Evolutionary conservation across 2,329 filamentous ascomycete species (phyloP), one percentile per base, ranked within the genome.

Genomic region (Cyphellophora attinorum): DNA sequence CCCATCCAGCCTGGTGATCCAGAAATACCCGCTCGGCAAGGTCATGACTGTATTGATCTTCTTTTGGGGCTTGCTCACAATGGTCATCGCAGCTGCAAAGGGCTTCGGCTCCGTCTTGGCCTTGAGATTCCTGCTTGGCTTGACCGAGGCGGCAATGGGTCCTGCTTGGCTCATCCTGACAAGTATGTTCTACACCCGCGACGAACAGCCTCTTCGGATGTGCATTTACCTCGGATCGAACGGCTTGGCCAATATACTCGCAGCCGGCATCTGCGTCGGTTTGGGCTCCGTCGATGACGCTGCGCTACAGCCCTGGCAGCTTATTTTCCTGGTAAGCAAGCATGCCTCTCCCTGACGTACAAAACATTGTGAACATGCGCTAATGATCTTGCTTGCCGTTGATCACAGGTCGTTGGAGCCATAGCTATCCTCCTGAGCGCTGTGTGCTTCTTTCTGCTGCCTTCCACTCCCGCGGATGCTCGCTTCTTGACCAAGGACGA

Each of bases 251-350:
- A 29, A 49, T 5, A 44, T 55, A 3, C 39, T 54, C 5, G 74
- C 72, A 11, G 70, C 65, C 12, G 48, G 55, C 8, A 48, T 66
- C 2, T 60, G 59, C 1, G 65, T 61, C 27, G 63, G 59, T 1
- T 64, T 67, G 21, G 62, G 51, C 1, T 50, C 54, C 17, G 53
- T 51, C 29, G 31, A 46, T 8, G 48, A 46, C 27, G 41, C 44
- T 5, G 50, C 49, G 1, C 60, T 81, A 6, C 45, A 47, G 13
- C 42, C 52, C 15, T 63, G 59, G 59, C 36, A 55, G 21, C 59
- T 71, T 2, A 74, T 81, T 33, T 82, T 82, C 49, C 54, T 59
- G 49, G 41, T 16, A 29, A 52, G 3, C 13, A 47, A 10, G 34
- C 50, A 4, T 37, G 41, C n/a, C 43, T 40, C 14, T 45, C 51